Conservation (phyloP, 1,284 basidiomycete species). For the Microbotryum violaceum region DNA sequence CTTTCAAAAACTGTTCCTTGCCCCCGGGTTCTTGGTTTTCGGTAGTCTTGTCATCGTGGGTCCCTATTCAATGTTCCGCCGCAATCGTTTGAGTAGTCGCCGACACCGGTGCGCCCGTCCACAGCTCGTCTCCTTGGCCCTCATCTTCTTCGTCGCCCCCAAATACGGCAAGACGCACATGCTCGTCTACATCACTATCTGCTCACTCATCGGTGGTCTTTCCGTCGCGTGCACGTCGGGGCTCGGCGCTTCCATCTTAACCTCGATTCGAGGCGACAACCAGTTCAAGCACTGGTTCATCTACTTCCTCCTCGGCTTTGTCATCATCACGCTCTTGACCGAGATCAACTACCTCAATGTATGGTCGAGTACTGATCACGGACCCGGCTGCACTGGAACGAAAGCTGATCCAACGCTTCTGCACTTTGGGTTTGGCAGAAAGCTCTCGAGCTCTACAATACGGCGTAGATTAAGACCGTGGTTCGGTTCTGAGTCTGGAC, state of each 20-base stretch:
- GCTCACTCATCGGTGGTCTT: slow-evolving; percentile 92
- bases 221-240: slow-evolving; percentile 94
- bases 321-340: slow-evolving; percentile 70
- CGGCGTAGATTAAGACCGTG: slow-evolving; percentile 61
- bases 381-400: too few species aligned
- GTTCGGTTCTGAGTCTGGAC: too few species aligned
- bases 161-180: slow-evolving; percentile 86
- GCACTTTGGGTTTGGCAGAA: slow-evolving; percentile 43
- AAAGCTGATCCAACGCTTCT: too few species aligned
- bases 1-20: slow-evolving; percentile 76
- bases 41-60: slow-evolving; percentile 53
- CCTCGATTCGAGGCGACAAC: slow-evolving; percentile 73
- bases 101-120: background rate
- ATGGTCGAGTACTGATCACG: too few species aligned
- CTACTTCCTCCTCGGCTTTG: slow-evolving; percentile 62
- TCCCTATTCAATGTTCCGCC: background rate
- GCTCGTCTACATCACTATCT: slow-evolving; percentile 91
- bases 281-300: slow-evolving; percentile 59
- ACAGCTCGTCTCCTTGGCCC: too few species aligned
- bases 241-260: slow-evolving; percentile 82
- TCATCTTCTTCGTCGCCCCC: slow-evolving; percentile 64
- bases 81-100: background rate
- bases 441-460: slow-evolving; percentile 88
- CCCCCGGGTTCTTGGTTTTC: slow-evolving; percentile 80
- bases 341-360: slow-evolving; percentile 89